Base-by-base conservation (phyloP, 1,284 basidiomycete species). In the Cerioporus squamosus region DNA sequence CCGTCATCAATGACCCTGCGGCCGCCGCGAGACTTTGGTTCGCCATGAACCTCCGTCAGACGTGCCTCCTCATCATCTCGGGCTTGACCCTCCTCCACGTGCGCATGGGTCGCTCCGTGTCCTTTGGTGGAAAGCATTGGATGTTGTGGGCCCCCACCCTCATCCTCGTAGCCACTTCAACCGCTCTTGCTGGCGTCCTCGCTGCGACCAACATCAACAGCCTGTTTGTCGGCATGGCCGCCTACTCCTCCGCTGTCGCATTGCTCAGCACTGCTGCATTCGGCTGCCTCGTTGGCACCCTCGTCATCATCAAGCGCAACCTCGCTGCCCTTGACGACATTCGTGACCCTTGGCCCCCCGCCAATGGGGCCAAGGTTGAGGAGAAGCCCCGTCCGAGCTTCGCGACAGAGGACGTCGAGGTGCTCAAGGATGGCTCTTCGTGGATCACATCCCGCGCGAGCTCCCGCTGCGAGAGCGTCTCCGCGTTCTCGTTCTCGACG, bases 401-500 rank as follows among this genome's bases (percentile, higher is more conserved):
- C 65, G 78, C 80, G 17, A 85, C 85, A 1, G 86, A 88, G 63
- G 88, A 90, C 51, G 75, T 90, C 53, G 85, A 90, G 60, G 86
- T 76, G 8, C 77, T 90, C 54, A 83, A 84, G 40, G 87, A 90
- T 61, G 86, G 87, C 47, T 83, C 82, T 54, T 90, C 88, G 17
- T 90, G 89, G 88, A 83, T 91, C 58, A 88, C 88, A 1, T 90
- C 88, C 45, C 79, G 82, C 43, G 77, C 81, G 4, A 80, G 78
- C 62, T 75, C 85, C n/a, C 81, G 79, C 39, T 82, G 75, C 53
- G 78, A 81, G 46, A 87, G 86, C 1, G 72, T 83, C 18, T 89
- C 87, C 10, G 80, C 81, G 18, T 90, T 87, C 80, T 89, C 87
- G 1, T 88, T 89, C 71, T 85, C 86, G 0, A 88, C 87, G 1